Conservation (phyloP, 2,329 filamentous ascomycete genomes). For the Alternaria alternata region DNA sequence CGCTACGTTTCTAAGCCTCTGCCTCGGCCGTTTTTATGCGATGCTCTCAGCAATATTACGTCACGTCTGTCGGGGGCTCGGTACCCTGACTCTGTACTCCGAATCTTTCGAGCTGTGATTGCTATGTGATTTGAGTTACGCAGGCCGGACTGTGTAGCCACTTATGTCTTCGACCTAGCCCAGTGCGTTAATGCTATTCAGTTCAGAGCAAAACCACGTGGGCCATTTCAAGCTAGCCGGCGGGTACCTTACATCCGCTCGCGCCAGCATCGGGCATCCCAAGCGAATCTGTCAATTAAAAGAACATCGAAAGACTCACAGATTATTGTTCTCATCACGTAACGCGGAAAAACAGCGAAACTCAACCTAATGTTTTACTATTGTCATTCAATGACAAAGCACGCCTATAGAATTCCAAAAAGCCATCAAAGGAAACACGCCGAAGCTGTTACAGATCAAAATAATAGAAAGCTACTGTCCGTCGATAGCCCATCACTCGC, state of each 20-base stretch:
- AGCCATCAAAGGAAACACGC: not conserved
- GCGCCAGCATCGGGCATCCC: not conserved
- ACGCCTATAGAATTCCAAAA: not conserved
- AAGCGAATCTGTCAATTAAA: not conserved
- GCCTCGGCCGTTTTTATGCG: not conserved
- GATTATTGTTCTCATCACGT: not conserved
- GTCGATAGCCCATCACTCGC: not conserved
- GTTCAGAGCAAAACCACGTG: not conserved
- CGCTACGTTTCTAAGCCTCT: not conserved
- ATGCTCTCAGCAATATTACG: not conserved
- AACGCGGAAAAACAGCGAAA: not conserved
- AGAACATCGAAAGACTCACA: not conserved
- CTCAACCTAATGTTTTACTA: not conserved
- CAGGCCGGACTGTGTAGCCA: not conserved
- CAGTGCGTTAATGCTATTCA: not conserved
- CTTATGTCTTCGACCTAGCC: not conserved
- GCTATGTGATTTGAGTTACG: not conserved
- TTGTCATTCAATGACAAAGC: not conserved
- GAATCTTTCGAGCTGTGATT: not conserved
- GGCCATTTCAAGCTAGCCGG: not conserved
- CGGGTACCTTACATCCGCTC: slow-evolving; percentile 5
- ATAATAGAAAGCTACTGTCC: not conserved
- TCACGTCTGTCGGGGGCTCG: not conserved
- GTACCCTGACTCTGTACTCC: not conserved
- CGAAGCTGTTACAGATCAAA: not conserved